Evolutionary conservation across 768 basidiomycete species (phyloP).

Genomic region (Macrolepiota fuliginosa): DNA sequence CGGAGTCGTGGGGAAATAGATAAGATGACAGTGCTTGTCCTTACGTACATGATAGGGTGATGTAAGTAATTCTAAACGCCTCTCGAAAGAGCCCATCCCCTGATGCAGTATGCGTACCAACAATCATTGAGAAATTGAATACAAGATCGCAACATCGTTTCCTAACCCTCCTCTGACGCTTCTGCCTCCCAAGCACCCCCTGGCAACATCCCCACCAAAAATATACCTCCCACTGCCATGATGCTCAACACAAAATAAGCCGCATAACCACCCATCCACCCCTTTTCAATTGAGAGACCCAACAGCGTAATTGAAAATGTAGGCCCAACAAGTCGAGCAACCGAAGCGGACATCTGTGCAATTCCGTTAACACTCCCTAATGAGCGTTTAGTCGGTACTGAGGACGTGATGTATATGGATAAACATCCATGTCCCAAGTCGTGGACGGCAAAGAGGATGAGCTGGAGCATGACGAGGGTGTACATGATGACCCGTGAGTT

Average conservation of each 20-base stretch:
- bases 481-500: background rate
- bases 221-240: constrained; percentile 32
- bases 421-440: background rate
- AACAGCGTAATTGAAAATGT: constrained; percentile 51
- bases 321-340: constrained; percentile 52
- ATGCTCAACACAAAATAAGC: constrained; percentile 42
- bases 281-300: constrained; percentile 46
- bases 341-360: constrained; percentile 46
- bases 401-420: constrained; percentile 46
- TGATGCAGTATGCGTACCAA: no score
- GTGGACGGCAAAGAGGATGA: background rate
- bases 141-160: no score
- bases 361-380: constrained; percentile 61
- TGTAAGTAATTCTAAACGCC: constrained; percentile 69
- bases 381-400: constrained; percentile 50
- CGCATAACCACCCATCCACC: constrained; percentile 48
- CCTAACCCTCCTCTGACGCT: background rate
- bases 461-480: background rate
- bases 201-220: constrained; percentile 25
- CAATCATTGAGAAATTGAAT: no score
- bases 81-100: no score
- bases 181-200: background rate
- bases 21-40: no score
- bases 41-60: constrained; percentile 41
- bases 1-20: no score